A percentile compares a stretch with the other conserved stretches of the same genome.
Conservation (phyloP, 805 yeast species). For the Monosporozyma siamensis region DNA sequence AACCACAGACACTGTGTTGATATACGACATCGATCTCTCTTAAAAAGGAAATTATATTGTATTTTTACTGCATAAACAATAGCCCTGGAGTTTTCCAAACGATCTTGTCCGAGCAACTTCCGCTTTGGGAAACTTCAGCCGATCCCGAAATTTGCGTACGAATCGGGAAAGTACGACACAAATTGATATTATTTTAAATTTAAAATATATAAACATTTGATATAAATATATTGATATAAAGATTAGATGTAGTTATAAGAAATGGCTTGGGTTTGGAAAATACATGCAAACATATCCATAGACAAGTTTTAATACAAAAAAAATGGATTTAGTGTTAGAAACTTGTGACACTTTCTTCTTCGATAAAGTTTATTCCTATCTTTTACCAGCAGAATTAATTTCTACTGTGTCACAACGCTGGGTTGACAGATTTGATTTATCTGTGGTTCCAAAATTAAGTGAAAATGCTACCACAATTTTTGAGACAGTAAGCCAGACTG, state of each 20-base stretch:
- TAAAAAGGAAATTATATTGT: too few species aligned
- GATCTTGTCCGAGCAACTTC: neutral
- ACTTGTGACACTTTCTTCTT: constrained; percentile 60
- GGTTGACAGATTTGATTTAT: neutral
- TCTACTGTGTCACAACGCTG: neutral
- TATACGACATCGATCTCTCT: constrained; percentile 62
- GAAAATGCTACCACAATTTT: neutral
- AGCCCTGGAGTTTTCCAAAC: too few species aligned
- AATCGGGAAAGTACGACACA: neutral
- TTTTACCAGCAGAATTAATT: constrained; percentile 51
- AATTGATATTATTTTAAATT: too few species aligned
- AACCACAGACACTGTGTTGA: constrained; percentile 68
- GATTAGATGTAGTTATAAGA: too few species aligned
- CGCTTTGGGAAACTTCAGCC: neutral
- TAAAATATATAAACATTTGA: too few species aligned
- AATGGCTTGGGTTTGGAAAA: too few species aligned
- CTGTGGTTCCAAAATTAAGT: neutral
- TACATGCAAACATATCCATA: too few species aligned
- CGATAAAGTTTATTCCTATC: constrained; percentile 63
- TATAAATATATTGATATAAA: too few species aligned
- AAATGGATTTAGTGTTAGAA: constrained; percentile 90
- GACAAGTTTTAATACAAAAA: too few species aligned
- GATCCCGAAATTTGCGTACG: neutral
- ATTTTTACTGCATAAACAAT: too few species aligned
- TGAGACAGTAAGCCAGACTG: neutral